phyloP scores from a whole-genome alignment of 2,329 filamentous ascomycete species.

The Cytospora piceicola region DNA sequence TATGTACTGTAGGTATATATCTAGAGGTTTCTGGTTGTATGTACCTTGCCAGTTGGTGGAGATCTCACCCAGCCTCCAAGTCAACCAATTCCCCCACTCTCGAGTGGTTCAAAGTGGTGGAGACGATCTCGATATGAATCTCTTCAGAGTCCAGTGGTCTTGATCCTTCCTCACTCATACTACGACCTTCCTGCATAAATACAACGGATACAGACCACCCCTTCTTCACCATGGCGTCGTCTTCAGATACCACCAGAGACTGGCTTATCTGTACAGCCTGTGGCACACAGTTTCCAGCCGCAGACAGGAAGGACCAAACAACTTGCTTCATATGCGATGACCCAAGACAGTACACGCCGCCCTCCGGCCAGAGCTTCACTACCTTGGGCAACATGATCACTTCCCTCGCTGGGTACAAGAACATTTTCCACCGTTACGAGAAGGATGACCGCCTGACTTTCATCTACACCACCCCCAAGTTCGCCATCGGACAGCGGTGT shows the following conservation, averaged over 20 bases:
- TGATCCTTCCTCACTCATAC: background rate
- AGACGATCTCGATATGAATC: background rate
- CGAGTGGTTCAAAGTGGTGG: slow-evolving; percentile 9
- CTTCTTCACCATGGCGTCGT: slow-evolving; percentile 1
- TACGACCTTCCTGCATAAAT: background rate
- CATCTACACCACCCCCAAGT: slow-evolving; percentile 57
- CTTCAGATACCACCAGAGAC: slow-evolving; percentile 7
- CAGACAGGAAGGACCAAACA: slow-evolving; percentile 51
- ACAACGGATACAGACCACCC: background rate
- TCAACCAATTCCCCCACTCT: slow-evolving; percentile 3
- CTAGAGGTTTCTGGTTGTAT: no score
- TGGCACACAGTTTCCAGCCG: slow-evolving; percentile 68
- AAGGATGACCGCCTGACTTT: slow-evolving; percentile 50
- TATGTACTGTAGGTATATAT: no score
- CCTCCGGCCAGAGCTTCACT: slow-evolving; percentile 67
- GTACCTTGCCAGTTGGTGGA: background rate
- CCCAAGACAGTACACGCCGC: slow-evolving; percentile 70
- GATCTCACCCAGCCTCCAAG: background rate
- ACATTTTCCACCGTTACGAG: slow-evolving; percentile 55
- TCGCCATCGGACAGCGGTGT: slow-evolving; percentile 77
- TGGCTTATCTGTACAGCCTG: slow-evolving; percentile 68
- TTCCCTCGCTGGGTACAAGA: slow-evolving; percentile 47
- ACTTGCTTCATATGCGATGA: slow-evolving; percentile 76
- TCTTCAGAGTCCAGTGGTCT: background rate
- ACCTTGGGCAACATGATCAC: slow-evolving; percentile 54